Evolutionary conservation across 2,329 filamentous ascomycete species (phyloP), one percentile per base, ranked within the genome.

Genomic region (Epichloe aotearoae): DNA sequence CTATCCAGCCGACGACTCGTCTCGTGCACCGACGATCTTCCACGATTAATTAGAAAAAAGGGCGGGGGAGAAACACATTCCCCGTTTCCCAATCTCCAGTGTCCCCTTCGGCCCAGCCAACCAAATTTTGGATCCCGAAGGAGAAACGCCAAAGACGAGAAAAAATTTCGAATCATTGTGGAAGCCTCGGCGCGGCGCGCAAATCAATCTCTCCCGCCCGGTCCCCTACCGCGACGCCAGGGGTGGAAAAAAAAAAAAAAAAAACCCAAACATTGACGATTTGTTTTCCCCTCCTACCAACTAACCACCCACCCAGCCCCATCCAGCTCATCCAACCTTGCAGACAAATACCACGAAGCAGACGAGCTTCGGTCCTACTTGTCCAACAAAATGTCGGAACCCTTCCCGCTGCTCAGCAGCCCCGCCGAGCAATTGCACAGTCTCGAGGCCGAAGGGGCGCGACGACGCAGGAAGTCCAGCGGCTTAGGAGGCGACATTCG

Each of bases 381-480:
- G 36, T 36, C 30, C 47, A 26, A 23, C 36, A 43, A 34, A 58
- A 75, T 75, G 72, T 64, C 72, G 40, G 76, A 80, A 63, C 77
- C 77, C 19, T 80, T 80, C 54, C 77, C 77, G 50, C 66, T 73
- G 39, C 69, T 80, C 57, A 75, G 71, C 63, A 69, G 71, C 47
- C 68, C 73, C 47, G 70, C 70, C 54, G 73, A 77, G 55, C 73
- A 75, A 59, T 62, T 73, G 56, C 69, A 70, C 59, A 66, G 68
- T 43, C 60, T 66, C 53, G 64, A 68, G 53, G 62, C 60, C 56
- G 65, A 63, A 52, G 59, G 61, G 46, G 61, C 68, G 44, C 72
- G 73, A 56, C 71, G 75, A 51, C 70, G 75, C 56, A 72, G 77
- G 55, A 79, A 79, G 69, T 78, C 75, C 54, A 79, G 75, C 64